phyloP scores from a whole-genome alignment of 2,329 filamentous ascomycete genomes.

The Epichloe coenophiala region DNA sequence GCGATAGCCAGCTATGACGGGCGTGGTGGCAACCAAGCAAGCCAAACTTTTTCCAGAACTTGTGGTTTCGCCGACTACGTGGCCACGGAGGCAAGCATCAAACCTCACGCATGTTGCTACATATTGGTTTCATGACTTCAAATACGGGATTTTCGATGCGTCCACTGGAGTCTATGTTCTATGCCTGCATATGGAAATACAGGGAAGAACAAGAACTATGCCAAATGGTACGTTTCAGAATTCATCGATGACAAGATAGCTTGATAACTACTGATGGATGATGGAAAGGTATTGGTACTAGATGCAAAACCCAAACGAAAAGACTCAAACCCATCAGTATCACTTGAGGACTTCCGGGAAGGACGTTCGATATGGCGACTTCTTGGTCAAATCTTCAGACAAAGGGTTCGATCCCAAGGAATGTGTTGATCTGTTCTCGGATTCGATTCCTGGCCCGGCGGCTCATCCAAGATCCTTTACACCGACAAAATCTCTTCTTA shows the following conservation, averaged over 20 bases:
- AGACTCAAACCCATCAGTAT: constrained; percentile 25
- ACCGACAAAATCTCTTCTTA: constrained; percentile 25
- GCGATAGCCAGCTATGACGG: constrained; percentile 1
- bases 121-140: constrained; percentile 37
- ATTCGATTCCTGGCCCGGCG: constrained; percentile 12
- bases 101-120: not conserved
- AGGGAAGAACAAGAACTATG: constrained; percentile 23
- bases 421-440: constrained; percentile 38
- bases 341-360: constrained; percentile 29
- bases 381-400: constrained; percentile 38
- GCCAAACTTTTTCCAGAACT: not conserved
- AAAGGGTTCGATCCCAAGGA: constrained; percentile 33
- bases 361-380: constrained; percentile 40
- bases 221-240: constrained; percentile 30
- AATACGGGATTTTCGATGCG: constrained; percentile 41
- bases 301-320: constrained; percentile 10
- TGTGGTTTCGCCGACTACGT: constrained; percentile 1
- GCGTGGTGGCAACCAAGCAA: not conserved
- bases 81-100: not conserved
- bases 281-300: constrained; percentile 5
- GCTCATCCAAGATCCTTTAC: constrained; percentile 28
- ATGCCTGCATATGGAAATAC: constrained; percentile 41
- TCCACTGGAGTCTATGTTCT: constrained; percentile 43
- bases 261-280: too few species aligned
- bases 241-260: too few species aligned